These are phyloP conservation scores for Aspergillus sp. DNA, from an alignment of 2,329 filamentous ascomycete genomes.

Conservation along the genomic window DNA sequence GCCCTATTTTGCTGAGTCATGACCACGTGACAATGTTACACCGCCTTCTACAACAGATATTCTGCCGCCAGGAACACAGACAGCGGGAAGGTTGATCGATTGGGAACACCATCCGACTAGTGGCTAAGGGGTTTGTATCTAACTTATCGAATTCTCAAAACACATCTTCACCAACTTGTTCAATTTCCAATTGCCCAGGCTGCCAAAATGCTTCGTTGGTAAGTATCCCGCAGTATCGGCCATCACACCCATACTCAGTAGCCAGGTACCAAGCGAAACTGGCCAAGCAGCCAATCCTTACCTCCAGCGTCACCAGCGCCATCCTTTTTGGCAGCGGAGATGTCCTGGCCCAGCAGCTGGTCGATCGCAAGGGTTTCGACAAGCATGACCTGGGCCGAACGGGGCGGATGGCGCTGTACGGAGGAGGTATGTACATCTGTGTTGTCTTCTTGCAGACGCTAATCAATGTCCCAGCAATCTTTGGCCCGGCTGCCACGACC, in stretches of 20 bases:
- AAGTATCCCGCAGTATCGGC: conserved; percentile 8
- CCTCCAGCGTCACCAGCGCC: conserved; percentile 80
- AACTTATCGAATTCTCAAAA: no score
- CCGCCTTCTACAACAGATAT: no score
- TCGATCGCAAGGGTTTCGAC: conserved; percentile 68
- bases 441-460: conserved; percentile 1
- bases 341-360: conserved; percentile 77
- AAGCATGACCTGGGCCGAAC: conserved; percentile 58
- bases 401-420: conserved; percentile 41
- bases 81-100: no score
- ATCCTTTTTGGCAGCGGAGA: conserved; percentile 85
- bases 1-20: no score
- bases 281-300: conserved; percentile 72
- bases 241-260: conserved; percentile 9
- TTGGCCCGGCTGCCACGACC: conserved; percentile 76
- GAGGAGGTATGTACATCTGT: conserved; percentile 33
- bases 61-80: no score
- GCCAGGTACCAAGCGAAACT: conserved; percentile 76
- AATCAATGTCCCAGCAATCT: conserved; percentile 48
- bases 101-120: no score
- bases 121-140: no score
- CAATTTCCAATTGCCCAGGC: no score
- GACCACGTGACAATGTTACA: no score
- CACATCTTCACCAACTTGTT: no score
- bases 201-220: conserved; percentile 30